These are phyloP conservation scores for Phytophthora syringae DNA, from an alignment of 352 stramenopile species.

Conservation along the genomic window DNA sequence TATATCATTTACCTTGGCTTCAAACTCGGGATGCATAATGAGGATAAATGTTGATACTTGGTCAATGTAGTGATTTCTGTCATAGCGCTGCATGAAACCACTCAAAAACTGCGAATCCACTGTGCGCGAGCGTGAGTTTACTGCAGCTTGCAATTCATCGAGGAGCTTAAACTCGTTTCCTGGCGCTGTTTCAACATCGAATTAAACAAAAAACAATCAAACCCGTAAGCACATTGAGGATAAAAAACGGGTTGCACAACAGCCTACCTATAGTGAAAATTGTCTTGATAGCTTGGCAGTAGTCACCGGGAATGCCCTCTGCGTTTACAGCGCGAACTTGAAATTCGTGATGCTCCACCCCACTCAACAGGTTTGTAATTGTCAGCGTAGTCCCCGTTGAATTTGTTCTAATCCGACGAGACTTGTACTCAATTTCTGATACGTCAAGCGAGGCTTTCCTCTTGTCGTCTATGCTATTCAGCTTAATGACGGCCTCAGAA, in stretches of 20 bases:
- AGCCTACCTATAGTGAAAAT: slow-evolving; percentile 72
- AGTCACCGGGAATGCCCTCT: slow-evolving; percentile 60
- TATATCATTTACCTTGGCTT: slow-evolving; percentile 60
- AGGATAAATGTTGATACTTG: slow-evolving; percentile 75
- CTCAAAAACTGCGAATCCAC: slow-evolving; percentile 84
- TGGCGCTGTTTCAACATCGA: slow-evolving; percentile 37
- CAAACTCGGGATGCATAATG: slow-evolving; percentile 52
- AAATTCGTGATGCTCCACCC: slow-evolving; percentile 71
- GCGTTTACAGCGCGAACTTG: slow-evolving; percentile 67
- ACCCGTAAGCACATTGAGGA: background rate
- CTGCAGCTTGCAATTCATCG: slow-evolving; percentile 81
- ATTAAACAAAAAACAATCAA: slow-evolving; percentile 13
- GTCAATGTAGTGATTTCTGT: slow-evolving; percentile 70
- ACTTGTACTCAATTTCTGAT: slow-evolving; percentile 64
- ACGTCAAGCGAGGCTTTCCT: slow-evolving; percentile 63
- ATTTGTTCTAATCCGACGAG: slow-evolving; percentile 54
- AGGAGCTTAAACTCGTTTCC: slow-evolving; percentile 73
- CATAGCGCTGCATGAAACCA: slow-evolving; percentile 84
- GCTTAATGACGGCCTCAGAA: slow-evolving; percentile 57
- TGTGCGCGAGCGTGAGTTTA: slow-evolving; percentile 68
- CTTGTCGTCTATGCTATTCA: slow-evolving; percentile 32
- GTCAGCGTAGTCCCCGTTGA: slow-evolving; percentile 46
- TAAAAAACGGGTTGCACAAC: background rate
- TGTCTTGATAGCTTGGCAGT: slow-evolving; percentile 50
- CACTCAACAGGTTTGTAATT: slow-evolving; percentile 58